These are phyloP conservation scores for Trichoderma arundinaceum DNA, from an alignment of 2,329 filamentous ascomycete species.

Conservation along the genomic window DNA sequence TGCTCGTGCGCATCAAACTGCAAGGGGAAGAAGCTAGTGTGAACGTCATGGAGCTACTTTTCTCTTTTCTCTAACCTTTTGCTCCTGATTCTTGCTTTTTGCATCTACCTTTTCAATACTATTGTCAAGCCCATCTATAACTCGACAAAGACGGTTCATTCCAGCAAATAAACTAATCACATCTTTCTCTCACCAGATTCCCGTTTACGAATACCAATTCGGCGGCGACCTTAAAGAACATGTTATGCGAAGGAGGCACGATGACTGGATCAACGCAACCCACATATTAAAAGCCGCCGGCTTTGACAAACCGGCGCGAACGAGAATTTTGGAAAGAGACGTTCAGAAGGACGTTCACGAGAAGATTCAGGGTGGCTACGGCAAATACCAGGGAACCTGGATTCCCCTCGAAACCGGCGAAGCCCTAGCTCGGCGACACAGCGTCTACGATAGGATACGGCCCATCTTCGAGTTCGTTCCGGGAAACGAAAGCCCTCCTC, in stretches of 20 bases:
- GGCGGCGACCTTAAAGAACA: conserved; percentile 78
- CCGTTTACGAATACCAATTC: conserved; percentile 92
- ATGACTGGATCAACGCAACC: conserved; percentile 99
- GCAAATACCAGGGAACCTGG: conserved; percentile 99
- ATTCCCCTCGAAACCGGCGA: conserved; percentile 86
- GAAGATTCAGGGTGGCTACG: conserved; percentile 97
- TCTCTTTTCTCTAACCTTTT: background rate
- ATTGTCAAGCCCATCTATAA: background rate
- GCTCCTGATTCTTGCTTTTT: background rate
- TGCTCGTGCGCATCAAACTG: background rate
- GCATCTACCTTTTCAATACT: background rate
- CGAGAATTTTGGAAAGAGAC: conserved; percentile 92
- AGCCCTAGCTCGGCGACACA: conserved; percentile 83
- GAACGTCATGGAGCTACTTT: background rate
- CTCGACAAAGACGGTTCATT: background rate
- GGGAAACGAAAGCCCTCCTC: conserved; percentile 86
- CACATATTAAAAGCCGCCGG: conserved; percentile 97
- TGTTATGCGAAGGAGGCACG: conserved; percentile 92
- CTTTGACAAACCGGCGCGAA: conserved; percentile 95
- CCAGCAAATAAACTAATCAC: conserved; percentile 14
- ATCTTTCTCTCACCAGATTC: conserved; percentile 64
- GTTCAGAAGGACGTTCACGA: conserved; percentile 96
- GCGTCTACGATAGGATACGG: conserved; percentile 79
- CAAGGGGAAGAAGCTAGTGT: background rate
- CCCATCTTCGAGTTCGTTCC: conserved; percentile 90